Evolutionary conservation across 345 rosid genomes (phyloP), one percentile per base, ranked within the genome.

Genomic region (Combretum micranthum): DNA sequence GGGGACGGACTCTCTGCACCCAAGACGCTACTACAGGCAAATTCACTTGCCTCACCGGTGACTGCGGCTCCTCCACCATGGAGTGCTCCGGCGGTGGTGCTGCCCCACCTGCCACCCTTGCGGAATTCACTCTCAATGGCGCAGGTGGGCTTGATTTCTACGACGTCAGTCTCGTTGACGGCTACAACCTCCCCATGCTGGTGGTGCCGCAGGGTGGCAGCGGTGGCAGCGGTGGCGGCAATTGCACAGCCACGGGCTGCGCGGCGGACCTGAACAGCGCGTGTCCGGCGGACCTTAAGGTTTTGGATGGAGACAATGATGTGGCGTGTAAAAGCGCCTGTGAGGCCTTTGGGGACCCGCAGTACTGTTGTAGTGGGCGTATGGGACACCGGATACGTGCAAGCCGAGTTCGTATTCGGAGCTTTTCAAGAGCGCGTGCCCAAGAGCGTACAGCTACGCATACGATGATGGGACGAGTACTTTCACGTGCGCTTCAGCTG

Each of bases 301-400:
- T 82, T 51, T 42, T 25, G 55, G 74, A 50, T 16, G 48, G 47
- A 1, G 59, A 52, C 13, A 69, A 59, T 1, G 72, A 68, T 16
- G 82, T 87, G 15, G 88, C 82, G 5, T 87, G 90, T 51, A 74
- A 78, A 77, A 82, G 90, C 61, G 90, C 88, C 12, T 87, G 88
- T 21, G 71, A 23, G 14, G 86, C 85, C 48, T 80, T 80, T 61
- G 73, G 77, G 0, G 71, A 69, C 43, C 80, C 86, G 23, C 56
- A 72, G 65, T 82, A 84, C 54, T 84, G 91, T 64, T 82, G 91
- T 70, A 82, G 81, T 37, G 88, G 85, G 74, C 68, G 20, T 77
- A 72, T 57, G 75, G 68, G 5, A 67, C 79, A 49, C 88, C 90
- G 12, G 66, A 68, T 39, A 76, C 75, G 12, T 84, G 91, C 77